Conservation (phyloP, 1,139 yeast genomes). For the Zygoascus hellenicus region DNA sequence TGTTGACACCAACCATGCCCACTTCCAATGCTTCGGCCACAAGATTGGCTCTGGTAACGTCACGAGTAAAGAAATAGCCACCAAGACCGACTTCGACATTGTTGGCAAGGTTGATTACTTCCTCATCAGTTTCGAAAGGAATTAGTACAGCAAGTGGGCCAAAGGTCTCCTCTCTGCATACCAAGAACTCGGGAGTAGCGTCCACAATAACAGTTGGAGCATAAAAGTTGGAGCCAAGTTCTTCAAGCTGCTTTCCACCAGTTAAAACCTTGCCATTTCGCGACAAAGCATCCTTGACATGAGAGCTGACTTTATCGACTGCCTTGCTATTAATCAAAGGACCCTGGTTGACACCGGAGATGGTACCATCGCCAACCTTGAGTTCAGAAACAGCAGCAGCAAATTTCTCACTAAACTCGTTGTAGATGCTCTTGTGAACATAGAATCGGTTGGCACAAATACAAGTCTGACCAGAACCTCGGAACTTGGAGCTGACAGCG, state of each 20-base stretch:
- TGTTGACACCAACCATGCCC: slow-evolving; percentile 81
- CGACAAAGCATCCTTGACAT: slow-evolving; percentile 65
- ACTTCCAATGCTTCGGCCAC: slow-evolving; percentile 66
- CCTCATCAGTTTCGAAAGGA: slow-evolving; percentile 53
- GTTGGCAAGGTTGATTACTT: slow-evolving; percentile 66
- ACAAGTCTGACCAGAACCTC: slow-evolving; percentile 78
- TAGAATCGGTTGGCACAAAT: slow-evolving; percentile 74
- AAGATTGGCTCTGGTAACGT: slow-evolving; percentile 55
- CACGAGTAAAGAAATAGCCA: slow-evolving; percentile 69
- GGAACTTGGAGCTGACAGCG: slow-evolving; percentile 60
- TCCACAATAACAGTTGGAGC: slow-evolving; percentile 67
- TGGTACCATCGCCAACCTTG: slow-evolving; percentile 71
- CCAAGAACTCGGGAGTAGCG: slow-evolving; percentile 58
- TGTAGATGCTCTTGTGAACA: slow-evolving; percentile 58
- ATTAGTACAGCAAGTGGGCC: slow-evolving; percentile 85
- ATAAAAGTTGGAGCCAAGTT: slow-evolving; percentile 71
- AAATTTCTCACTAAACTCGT: slow-evolving; percentile 48
- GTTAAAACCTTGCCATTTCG: slow-evolving; percentile 64
- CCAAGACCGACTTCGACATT: slow-evolving; percentile 68
- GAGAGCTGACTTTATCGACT: slow-evolving; percentile 60
- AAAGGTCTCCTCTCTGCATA: slow-evolving; percentile 73
- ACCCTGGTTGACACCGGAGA: slow-evolving; percentile 65
- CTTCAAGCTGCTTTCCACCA: slow-evolving; percentile 60
- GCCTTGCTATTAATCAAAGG: slow-evolving; percentile 70
- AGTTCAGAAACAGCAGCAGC: slow-evolving; percentile 48